These are phyloP conservation scores for Dichomitus squalens DNA, from an alignment of 1,284 basidiomycete species.

Conservation along the genomic window DNA sequence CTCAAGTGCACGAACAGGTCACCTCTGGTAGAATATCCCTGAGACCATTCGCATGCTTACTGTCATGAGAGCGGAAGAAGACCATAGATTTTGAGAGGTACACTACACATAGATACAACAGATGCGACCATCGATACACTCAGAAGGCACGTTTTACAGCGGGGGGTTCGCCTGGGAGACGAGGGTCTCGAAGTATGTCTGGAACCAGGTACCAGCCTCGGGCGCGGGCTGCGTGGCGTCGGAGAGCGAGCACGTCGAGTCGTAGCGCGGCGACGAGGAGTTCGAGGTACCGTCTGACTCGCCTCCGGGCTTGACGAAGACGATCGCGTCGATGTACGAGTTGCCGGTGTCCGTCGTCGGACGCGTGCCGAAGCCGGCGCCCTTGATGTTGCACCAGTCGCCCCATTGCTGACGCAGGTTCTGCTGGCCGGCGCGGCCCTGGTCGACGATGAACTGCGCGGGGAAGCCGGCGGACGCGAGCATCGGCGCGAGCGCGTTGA, in stretches of 20 bases:
- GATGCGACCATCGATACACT: constrained; percentile 2
- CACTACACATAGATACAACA: constrained; percentile 10
- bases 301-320: constrained; percentile 72
- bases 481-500: constrained; percentile 54
- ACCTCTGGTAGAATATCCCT: not conserved
- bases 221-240: constrained; percentile 59
- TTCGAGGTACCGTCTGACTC: constrained; percentile 68
- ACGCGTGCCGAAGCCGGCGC: constrained; percentile 62
- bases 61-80: constrained; percentile 2
- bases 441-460: constrained; percentile 66
- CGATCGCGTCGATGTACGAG: constrained; percentile 59
- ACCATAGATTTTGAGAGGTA: constrained; percentile 18
- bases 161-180: constrained; percentile 57
- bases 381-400: constrained; percentile 63
- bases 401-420: constrained; percentile 59
- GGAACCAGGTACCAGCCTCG: constrained; percentile 68
- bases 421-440: constrained; percentile 63
- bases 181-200: constrained; percentile 58
- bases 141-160: constrained; percentile 37
- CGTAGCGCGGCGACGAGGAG: constrained; percentile 57
- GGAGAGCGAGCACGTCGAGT: constrained; percentile 52
- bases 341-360: constrained; percentile 60
- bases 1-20: not conserved
- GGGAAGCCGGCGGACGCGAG: constrained; percentile 52
- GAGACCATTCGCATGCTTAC: not conserved